Base-by-base conservation (phyloP, 1,284 basidiomycete species). In the Irpex sp. region DNA sequence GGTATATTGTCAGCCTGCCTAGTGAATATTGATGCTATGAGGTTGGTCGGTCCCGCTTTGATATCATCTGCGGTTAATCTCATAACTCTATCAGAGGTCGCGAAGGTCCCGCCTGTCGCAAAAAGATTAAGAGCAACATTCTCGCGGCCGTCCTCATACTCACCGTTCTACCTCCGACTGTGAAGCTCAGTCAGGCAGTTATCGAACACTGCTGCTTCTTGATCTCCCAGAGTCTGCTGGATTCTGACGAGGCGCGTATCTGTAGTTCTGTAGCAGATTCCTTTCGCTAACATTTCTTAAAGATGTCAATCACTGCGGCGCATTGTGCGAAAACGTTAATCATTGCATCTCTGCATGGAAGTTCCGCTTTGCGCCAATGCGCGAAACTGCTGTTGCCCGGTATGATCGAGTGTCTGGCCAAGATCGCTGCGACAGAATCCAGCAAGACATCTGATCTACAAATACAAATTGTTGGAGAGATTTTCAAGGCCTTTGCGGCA, bases 91-190 rank as follows among this genome's bases (percentile, higher is more conserved):
- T 55, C 68, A 95, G 94, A 61, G 88, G 92, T 7, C 87, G 95
- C 55, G 83, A 89, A 63, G 96, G 95, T 3, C 70, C 82, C 0
- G 86, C 92, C 8, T 92, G 92, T 1, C 78, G 84, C 6, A 87
- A 89, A 75, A 98, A 98, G 78, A 84, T 93, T 74, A 96, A 94
- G 76, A 94, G 90, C 74, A 98, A 97, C 75, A 82, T 98, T 63
- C 78, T 98, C 15, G 93, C 94, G 0, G 82, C 90, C 0, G 94
- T 94, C 2, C 83, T 99, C 5, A 83, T 98, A 60, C 75, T 98
- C 47, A 97, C 96, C 0, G 85, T 90, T 11, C 77, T 95, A 1
- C 92, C 94, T 1, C 68, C 85, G 0, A 80, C 79, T 9, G 80
- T 90, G 31, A 86, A 85, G 69, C 75, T 97, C 47, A 90, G 93